phyloP scores from a whole-genome alignment of 1,284 basidiomycete species.

The Ganoderma boninense region DNA sequence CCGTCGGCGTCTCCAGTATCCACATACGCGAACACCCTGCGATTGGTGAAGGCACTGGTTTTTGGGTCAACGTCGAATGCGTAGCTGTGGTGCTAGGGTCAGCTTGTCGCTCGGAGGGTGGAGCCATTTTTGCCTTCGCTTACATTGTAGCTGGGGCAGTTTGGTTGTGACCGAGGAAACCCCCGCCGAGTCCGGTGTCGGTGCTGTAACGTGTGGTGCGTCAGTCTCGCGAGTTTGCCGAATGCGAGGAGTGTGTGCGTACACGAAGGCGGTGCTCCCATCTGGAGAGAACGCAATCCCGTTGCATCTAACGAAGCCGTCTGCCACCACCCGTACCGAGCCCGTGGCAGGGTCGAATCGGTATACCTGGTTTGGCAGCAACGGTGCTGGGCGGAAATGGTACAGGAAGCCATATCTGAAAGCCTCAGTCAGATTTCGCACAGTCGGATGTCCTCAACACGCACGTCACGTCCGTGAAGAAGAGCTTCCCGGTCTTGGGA shows the following conservation, averaged over 20 bases:
- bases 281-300: slow-evolving; percentile 77
- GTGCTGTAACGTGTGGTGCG: slow-evolving; percentile 44
- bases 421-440: neutral
- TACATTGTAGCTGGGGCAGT: slow-evolving; percentile 76
- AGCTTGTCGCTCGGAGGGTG: neutral
- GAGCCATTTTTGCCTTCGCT: slow-evolving; percentile 31
- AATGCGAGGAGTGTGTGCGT: slow-evolving; percentile 34
- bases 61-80: slow-evolving; percentile 73
- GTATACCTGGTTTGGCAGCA: slow-evolving; percentile 79
- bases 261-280: slow-evolving; percentile 74
- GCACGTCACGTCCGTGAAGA: slow-evolving; percentile 9
- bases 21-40: slow-evolving; percentile 75
- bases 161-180: slow-evolving; percentile 64
- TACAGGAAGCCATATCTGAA: slow-evolving; percentile 70
- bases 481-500: slow-evolving; percentile 55
- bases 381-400: slow-evolving; percentile 69
- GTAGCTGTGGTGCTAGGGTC: slow-evolving; percentile 56
- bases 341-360: slow-evolving; percentile 72
- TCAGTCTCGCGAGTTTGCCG: neutral
- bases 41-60: slow-evolving; percentile 65
- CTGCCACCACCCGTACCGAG: slow-evolving; percentile 74
- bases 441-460: too few species aligned
- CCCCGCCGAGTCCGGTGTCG: slow-evolving; percentile 59
- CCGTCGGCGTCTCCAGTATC: slow-evolving; percentile 73
- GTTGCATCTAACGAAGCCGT: slow-evolving; percentile 68